phyloP scores from a whole-genome alignment of 202 grass and related monocot genomes.

The Dendrocalamus latiflorus region DNA sequence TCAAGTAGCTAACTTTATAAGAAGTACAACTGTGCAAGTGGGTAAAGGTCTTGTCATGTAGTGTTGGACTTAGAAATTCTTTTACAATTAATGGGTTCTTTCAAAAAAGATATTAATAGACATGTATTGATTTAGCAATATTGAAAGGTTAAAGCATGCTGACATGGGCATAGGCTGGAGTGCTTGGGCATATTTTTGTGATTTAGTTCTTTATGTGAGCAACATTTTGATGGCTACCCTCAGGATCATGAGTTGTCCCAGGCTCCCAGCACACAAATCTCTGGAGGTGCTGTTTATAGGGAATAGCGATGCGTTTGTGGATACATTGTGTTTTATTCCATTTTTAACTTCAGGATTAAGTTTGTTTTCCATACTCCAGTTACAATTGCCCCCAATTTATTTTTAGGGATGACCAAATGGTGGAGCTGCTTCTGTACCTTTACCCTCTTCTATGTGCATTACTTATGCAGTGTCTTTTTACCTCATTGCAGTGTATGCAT shows the following conservation, averaged over 20 bases:
- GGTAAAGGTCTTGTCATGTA: background rate
- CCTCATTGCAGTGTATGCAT: constrained; percentile 93
- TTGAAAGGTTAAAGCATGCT: too few relatives aligned
- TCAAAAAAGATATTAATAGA: background rate
- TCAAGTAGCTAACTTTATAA: constrained; percentile 12
- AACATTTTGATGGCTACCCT: background rate
- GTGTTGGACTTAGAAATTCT: background rate
- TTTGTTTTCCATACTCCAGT: constrained; percentile 11
- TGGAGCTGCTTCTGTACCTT: background rate
- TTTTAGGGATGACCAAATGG: background rate
- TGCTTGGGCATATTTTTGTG: constrained; percentile 6
- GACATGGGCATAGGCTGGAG: background rate
- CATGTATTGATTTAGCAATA: background rate
- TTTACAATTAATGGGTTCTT: background rate
- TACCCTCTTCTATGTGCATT: background rate
- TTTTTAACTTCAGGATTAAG: background rate
- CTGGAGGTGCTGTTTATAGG: background rate
- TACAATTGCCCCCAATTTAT: background rate
- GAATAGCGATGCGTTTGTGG: constrained; percentile 1
- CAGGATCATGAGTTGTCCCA: background rate
- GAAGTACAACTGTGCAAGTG: background rate
- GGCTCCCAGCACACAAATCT: background rate
- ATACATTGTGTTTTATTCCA: background rate
- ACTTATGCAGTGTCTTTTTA: constrained; percentile 11
- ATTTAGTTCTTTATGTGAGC: constrained; percentile 1